Base-by-base conservation (phyloP, 768 basidiomycete genomes). In the Leccinum uliginosum region DNA sequence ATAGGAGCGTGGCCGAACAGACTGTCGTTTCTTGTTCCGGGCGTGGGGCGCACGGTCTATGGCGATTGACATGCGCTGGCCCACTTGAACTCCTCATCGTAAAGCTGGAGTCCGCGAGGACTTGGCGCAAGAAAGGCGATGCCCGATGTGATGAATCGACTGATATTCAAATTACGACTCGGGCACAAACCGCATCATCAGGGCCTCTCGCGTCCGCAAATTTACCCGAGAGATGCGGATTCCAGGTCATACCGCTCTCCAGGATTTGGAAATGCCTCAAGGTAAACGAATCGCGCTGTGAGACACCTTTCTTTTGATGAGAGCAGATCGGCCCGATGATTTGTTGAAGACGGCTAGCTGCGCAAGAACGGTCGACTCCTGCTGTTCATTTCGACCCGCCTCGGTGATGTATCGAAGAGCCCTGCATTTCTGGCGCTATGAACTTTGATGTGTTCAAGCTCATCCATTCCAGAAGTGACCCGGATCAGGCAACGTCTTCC, bases 1-100 rank as follows among this genome's bases (percentile, higher is more conserved):
- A 34, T 21, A 21, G 17, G 21, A 40, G 35, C 32, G 26, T 45
- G 54, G 54, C 52, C 62, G 45, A 53, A 38, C 45, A 24, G 40
- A 27, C 60, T 38, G n/a, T 23, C 27, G 21, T 43, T 45, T 19
- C 29, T 30, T 19, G 29, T 50, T 34, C 30, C 49, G 14, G 48
- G 6, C 3, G n/a, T 48, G 5, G n/a, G 14, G 21, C 21, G 32
- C 30, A 34, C 11, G 17, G 12, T 44, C 24, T 5, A n/a, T 30
- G 38, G 12, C 24, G 21, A 34, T 19, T 19, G 12, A n/a, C 49
- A 30, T 55, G 54, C 10, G 17, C 23, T 17, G 19, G 9, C 35
- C 29, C 29, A 21, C 48, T 30, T 29, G n/a, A 1, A 29, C 48
- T 27, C 27, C 19, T 21, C 48, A 21, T 21, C 17, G 48, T 29